Evolutionary conservation across 371 early-diverging fungal genomes (phyloP), one percentile per base, ranked within the genome.

Genomic region (Massospora cicadina): DNA sequence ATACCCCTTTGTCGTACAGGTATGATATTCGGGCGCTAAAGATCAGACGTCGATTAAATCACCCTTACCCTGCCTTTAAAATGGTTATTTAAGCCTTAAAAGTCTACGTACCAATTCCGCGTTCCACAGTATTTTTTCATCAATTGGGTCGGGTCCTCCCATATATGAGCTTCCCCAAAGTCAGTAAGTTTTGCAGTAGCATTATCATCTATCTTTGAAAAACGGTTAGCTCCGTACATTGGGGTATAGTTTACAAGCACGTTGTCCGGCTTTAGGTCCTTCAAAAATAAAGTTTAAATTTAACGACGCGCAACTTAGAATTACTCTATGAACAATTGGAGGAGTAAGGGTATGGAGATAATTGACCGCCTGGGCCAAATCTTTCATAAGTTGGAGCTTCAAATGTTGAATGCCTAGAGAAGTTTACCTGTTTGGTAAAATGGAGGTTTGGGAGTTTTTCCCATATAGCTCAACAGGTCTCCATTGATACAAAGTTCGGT

Each of bases 181-280:
- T 59, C 60, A 17, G 60, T 59, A 23, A 59, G 12, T 26, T 59
- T 59, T 30, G 26, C 17, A 26, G 2, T 12, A 17, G 12, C 27
- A 7, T 27, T 30, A 29, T 31, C 29, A 59, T 59, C 60, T 59
- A 12, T 30, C 21, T 26, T 12, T 10, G 13, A 17, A 31, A 12
- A 59, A 29, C 31, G 31, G 3, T 1, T 17, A 57, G 25, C 5
- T 21, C 24, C 27, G n/a, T n/a, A n/a, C n/a, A 57, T 21, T 21
- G 21, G 21, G 3, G 43, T 43, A 10, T 10, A 43, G 43, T 43
- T 23, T 59, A 59, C 60, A 27, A 59, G 29, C 31, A 59, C 60
- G 29, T 59, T 59, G 3, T 59, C 29, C 13, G 60, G 60, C 31
- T 59, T 59, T 7, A 59, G 60, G 31, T 59, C 60, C 60, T 59